Evolutionary conservation across 805 yeast genomes (phyloP).

Genomic region (Saturnispora serradocipensis): DNA sequence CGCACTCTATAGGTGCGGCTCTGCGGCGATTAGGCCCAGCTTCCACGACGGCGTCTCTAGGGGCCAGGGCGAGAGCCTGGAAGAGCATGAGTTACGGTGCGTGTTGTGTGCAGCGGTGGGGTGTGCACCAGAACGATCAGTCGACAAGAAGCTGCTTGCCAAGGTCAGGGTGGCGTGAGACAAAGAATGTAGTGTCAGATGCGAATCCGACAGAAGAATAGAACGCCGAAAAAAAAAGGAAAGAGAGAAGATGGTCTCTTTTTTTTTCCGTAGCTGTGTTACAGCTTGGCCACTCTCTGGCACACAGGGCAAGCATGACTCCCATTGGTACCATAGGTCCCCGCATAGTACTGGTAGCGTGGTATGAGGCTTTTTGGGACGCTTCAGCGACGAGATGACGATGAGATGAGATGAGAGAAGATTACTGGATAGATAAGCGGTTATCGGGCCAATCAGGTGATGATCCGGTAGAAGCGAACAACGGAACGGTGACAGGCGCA

Average conservation of each 20-base stretch:
- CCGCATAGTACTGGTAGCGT: neutral
- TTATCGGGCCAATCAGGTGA: neutral
- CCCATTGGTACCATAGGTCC: neutral
- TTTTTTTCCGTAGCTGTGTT: too few relatives aligned
- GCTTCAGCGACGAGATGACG: neutral
- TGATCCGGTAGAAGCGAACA: neutral
- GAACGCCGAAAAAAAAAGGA: neutral
- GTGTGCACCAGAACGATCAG: neutral
- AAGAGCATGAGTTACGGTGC: neutral
- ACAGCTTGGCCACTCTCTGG: too few relatives aligned
- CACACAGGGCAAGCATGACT: too few relatives aligned
- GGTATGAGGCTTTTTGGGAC: neutral
- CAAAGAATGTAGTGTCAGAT: neutral
- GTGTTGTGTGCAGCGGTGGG: neutral
- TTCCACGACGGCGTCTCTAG: neutral
- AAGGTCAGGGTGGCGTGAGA: neutral
- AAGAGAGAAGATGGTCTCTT: too few relatives aligned
- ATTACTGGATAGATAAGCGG: neutral
- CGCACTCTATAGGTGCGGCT: neutral
- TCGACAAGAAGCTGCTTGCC: neutral
- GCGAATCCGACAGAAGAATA: neutral
- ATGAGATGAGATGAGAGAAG: slow-evolving; percentile 1
- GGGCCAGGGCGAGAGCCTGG: too few relatives aligned
- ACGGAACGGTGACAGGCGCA: neutral
- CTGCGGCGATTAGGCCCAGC: neutral